A percentile compares a stretch with the other conserved stretches of the same genome.
phyloP scores from a whole-genome alignment of 1,139 yeast genomes.

The Torulaspora globosa region DNA sequence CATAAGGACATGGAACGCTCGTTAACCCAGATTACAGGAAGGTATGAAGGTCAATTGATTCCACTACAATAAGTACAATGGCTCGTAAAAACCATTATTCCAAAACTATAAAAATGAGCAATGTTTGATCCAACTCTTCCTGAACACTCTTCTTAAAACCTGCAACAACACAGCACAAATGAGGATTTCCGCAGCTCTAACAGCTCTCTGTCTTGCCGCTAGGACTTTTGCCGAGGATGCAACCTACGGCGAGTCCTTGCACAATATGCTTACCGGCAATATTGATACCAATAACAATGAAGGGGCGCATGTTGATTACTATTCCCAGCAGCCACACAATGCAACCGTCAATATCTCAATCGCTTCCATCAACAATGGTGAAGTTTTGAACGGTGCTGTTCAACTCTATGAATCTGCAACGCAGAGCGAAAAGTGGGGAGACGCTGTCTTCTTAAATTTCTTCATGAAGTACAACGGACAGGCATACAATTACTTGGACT shows the following conservation, averaged over 20 bases:
- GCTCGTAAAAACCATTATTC: too few species aligned
- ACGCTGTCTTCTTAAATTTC: neutral
- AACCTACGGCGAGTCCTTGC: neutral
- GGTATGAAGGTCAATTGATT: too few species aligned
- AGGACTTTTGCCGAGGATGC: neutral
- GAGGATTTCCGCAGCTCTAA: too few species aligned
- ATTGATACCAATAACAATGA: neutral
- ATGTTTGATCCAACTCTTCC: too few species aligned
- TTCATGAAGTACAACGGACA: neutral
- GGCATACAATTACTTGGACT: neutral
- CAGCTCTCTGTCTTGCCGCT: too few species aligned
- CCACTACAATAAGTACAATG: too few species aligned
- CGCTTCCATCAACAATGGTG: neutral
- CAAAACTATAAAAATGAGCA: too few species aligned
- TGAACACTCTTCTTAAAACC: too few species aligned
- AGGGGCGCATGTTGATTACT: neutral
- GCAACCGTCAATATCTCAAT: neutral
- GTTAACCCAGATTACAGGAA: too few species aligned
- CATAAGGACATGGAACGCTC: too few species aligned
- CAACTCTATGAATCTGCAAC: neutral
- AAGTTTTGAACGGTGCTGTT: neutral
- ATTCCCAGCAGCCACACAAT: neutral
- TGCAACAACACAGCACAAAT: too few species aligned
- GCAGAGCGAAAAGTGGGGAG: neutral
- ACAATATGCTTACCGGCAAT: neutral